Percentiles rank a stretch among this genome's conserved stretches.
These are phyloP conservation scores for Roridomyces roridus DNA, from an alignment of 768 basidiomycete genomes.

Conservation along the genomic window DNA sequence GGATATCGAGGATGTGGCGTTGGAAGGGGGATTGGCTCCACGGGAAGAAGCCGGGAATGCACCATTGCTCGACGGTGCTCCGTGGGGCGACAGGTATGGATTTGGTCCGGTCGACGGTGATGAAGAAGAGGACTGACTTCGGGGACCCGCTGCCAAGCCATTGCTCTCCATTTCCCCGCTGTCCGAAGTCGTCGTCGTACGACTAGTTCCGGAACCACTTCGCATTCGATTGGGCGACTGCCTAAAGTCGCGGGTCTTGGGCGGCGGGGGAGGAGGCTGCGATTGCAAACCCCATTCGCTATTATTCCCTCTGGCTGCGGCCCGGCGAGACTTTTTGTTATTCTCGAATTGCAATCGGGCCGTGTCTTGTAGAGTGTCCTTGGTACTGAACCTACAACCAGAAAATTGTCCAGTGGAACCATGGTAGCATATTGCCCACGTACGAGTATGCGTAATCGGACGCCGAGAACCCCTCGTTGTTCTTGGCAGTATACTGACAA, in stretches of 20 bases:
- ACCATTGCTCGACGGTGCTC: conserved; percentile 25
- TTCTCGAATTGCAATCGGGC: conserved; percentile 80
- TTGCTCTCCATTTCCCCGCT: conserved; percentile 66
- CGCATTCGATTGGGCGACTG: conserved; percentile 63
- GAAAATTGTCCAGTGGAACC: conserved; percentile 2
- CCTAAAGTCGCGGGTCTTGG: conserved; percentile 46
- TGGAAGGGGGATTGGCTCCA: conserved; percentile 40
- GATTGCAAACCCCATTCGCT: conserved; percentile 63
- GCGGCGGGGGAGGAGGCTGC: conserved; percentile 51
- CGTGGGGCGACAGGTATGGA: conserved; percentile 36
- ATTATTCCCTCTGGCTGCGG: conserved; percentile 67
- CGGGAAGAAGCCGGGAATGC: conserved; percentile 50
- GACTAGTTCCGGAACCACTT: conserved; percentile 82
- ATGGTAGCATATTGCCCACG: conserved; percentile 32
- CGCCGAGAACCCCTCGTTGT: conserved; percentile 91
- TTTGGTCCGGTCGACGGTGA: conserved; percentile 70
- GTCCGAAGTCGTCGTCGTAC: conserved; percentile 78
- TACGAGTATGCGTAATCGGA: conserved; percentile 93
- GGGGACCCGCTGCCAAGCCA: conserved; percentile 44
- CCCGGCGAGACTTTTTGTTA: conserved; percentile 78
- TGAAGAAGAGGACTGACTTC: conserved; percentile 60
- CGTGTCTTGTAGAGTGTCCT: conserved; percentile 80
- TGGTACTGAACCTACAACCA: conserved; percentile 65
- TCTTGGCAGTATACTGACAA: conserved; percentile 81
- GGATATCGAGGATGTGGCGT: conserved; percentile 62